Base-by-base conservation (phyloP, 768 basidiomycete genomes). In the Pisolithus tinctorius region DNA sequence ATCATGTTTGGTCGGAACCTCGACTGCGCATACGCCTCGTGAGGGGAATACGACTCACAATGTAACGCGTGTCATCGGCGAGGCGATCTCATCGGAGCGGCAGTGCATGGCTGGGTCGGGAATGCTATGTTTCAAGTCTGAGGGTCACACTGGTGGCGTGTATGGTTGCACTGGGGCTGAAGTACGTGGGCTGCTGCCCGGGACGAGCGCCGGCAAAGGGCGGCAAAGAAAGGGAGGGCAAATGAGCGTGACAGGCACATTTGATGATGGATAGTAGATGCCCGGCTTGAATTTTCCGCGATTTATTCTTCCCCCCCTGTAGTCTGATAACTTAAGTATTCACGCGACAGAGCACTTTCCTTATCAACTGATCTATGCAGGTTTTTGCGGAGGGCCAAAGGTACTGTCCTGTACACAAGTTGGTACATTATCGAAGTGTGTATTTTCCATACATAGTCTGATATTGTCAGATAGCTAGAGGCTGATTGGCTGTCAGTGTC, bases 1-100 rank as follows among this genome's bases (percentile, higher is more conserved):
- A 58, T 94, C 48, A 72, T 83, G 42, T 94, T 93, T 59, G 93
- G 93, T 5, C 74, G 72, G 45, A 86, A 89, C 57, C 76, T 93
- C 31, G 93, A 96, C 57, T n/a, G 74, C 83, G 4, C 88, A 94
- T 58, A 78, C 69, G 4, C 53, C 69, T 0, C 6, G 16, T 3
- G 47, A 55, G 4, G 60, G n/a, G 5, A 45, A 5, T 13, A 43
- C 48, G 27, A 31, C 39, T 0, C 4, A 10, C 7, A 3, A 55
- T 4, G 31, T 2, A 4, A 6, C 37, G 13, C 56, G 51, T 6
- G 36, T 13, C 17, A 41, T 29, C 34, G 46, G 11, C 58, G 60
- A n/a, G 67, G 52, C 9, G 38, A 63, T 5, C 58, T 31, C 66
- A 26, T 63, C 64, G 11, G 62, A 62, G 45, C 74, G 72, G 6